Conservation (phyloP, 2,329 filamentous ascomycete genomes). For the Diaporthe australafricana region DNA sequence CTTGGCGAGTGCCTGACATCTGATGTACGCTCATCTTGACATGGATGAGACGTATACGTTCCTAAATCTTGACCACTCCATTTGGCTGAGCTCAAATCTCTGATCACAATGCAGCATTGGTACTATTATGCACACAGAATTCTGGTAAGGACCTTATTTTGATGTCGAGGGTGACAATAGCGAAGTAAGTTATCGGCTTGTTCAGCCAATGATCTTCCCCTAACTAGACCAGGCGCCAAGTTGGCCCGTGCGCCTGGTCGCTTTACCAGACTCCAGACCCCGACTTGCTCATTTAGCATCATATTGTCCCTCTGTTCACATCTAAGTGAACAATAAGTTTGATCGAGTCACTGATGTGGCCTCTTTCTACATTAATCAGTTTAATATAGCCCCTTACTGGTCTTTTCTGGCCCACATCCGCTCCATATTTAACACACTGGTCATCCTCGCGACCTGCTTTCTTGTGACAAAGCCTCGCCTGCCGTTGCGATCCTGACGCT, state of each 20-base stretch:
- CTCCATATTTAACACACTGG: no score
- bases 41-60: no score
- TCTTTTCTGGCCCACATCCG: background rate
- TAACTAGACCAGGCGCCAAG: no score
- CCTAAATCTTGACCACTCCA: no score
- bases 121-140: no score
- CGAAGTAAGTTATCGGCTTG: background rate
- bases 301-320: background rate
- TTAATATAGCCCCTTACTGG: background rate
- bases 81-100: no score
- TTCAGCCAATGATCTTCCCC: constrained; percentile 16
- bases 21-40: background rate
- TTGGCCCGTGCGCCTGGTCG: constrained; percentile 1
- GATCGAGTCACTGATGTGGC: background rate
- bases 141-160: background rate
- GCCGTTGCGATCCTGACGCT: background rate
- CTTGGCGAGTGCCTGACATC: no score
- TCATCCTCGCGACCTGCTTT: background rate
- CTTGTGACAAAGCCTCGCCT: background rate
- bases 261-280: background rate
- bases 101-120: background rate
- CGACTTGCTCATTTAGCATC: background rate
- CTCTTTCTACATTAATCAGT: background rate
- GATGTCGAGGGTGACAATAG: background rate
- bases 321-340: background rate